These are phyloP conservation scores for Floccularia luteovirens DNA, from an alignment of 768 basidiomycete species.

Conservation along the genomic window DNA sequence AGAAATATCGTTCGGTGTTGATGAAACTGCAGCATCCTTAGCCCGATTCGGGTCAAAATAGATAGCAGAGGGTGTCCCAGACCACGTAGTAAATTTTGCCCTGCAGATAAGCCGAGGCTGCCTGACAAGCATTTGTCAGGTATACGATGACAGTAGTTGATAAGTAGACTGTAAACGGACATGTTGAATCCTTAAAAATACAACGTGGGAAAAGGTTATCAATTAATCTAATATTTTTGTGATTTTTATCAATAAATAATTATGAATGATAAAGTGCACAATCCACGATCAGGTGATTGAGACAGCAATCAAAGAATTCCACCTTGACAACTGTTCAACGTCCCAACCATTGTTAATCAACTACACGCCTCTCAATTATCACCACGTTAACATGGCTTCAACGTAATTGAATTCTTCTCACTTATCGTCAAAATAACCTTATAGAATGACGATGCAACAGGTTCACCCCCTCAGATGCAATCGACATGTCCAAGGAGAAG, in stretches of 20 bases:
- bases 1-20: slow-evolving; percentile 51
- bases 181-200: too few relatives aligned
- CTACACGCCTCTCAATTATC: slow-evolving; percentile 22
- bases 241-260: neutral
- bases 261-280: neutral
- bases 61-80: slow-evolving; percentile 28
- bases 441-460: slow-evolving; percentile 27
- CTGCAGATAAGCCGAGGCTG: neutral
- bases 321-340: slow-evolving; percentile 2
- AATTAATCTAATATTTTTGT: too few relatives aligned
- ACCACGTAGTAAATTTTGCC: neutral
- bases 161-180: too few relatives aligned
- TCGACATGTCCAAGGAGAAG: slow-evolving; percentile 62
- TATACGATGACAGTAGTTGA: too few relatives aligned
- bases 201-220: too few relatives aligned
- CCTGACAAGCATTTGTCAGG: too few relatives aligned
- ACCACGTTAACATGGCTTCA: slow-evolving; percentile 25
- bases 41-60: slow-evolving; percentile 35
- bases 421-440: neutral
- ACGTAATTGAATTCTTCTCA: neutral
- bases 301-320: neutral
- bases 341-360: neutral
- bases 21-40: slow-evolving; percentile 31
- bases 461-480: slow-evolving; percentile 44
- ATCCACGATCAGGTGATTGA: neutral